Conservation (phyloP, 73 alveolate species). For the Breviolum minutum region DNA sequence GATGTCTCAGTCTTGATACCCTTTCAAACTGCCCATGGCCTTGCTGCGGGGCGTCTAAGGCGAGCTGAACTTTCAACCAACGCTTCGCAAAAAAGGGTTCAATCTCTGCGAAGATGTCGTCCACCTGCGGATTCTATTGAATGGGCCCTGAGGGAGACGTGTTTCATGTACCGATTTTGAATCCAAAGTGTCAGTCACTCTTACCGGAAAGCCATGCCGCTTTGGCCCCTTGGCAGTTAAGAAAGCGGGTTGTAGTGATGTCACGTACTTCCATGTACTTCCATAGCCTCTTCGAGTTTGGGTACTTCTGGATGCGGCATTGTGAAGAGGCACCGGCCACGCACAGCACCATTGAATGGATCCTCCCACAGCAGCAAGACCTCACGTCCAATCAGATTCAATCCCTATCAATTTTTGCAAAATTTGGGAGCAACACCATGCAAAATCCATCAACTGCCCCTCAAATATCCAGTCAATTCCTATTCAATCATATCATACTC, state of each 20-base stretch:
- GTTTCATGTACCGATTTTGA: not conserved
- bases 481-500: not conserved
- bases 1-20: too few species aligned
- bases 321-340: conserved; percentile 88
- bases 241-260: not conserved
- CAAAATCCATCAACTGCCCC: too few species aligned
- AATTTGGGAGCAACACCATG: too few species aligned
- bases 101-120: conserved; percentile 70
- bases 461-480: too few species aligned
- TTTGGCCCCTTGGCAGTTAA: not conserved
- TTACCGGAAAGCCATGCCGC: not conserved
- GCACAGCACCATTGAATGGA: conserved; percentile 23
- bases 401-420: too few species aligned
- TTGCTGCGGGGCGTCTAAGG: conserved; percentile 34
- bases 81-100: conserved; percentile 94
- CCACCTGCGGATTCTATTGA: conserved; percentile 39
- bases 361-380: conserved; percentile 76
- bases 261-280: not conserved
- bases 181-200: not conserved
- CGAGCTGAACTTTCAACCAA: conserved; percentile 74
- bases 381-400: not conserved
- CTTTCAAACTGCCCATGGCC: not conserved
- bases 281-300: conserved; percentile 53
- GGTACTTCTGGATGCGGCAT: conserved; percentile 87
- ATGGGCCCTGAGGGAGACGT: not conserved